Conservation (phyloP, 2,329 filamentous ascomycete species). For the Fusarium decemcellulare region DNA sequence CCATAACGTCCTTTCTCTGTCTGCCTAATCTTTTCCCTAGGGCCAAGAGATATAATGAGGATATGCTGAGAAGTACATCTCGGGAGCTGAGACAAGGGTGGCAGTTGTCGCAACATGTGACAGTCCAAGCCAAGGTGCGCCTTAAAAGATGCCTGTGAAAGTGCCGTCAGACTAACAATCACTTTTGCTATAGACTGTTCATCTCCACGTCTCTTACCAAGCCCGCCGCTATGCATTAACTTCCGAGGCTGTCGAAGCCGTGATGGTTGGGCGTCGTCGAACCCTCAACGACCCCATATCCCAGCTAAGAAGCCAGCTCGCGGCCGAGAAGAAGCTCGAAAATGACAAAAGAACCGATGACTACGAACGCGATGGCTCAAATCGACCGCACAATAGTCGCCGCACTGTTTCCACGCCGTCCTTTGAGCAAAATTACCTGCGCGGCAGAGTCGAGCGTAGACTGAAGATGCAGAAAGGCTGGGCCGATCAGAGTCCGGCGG, state of each 20-base stretch:
- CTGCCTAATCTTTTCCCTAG: not conserved
- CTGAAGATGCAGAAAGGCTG: constrained; percentile 40
- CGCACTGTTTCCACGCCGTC: not conserved
- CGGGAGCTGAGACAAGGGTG: constrained; percentile 51
- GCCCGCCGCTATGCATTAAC: constrained; percentile 22
- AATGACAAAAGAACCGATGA: not conserved
- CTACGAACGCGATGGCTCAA: not conserved
- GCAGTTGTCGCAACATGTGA: constrained; percentile 43
- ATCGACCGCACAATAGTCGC: not conserved
- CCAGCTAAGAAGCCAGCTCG: constrained; percentile 21
- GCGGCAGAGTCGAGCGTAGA: constrained; percentile 34
- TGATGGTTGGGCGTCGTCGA: constrained; percentile 16
- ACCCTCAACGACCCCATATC: not conserved
- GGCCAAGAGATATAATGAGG: constrained; percentile 51
- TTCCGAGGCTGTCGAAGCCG: constrained; percentile 21
- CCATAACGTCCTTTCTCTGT: not conserved
- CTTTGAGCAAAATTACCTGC: constrained; percentile 11
- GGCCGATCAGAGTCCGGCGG: constrained; percentile 41
- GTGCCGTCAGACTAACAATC: constrained; percentile 23
- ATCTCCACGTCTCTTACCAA: not conserved
- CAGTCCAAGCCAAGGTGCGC: constrained; percentile 42
- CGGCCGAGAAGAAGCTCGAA: constrained; percentile 23
- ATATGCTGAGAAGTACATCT: constrained; percentile 53
- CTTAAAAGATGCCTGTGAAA: not conserved
- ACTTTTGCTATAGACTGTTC: constrained; percentile 22